Conservation (phyloP, 352 stramenopile genomes). For the Pythium vanterpoolii region DNA sequence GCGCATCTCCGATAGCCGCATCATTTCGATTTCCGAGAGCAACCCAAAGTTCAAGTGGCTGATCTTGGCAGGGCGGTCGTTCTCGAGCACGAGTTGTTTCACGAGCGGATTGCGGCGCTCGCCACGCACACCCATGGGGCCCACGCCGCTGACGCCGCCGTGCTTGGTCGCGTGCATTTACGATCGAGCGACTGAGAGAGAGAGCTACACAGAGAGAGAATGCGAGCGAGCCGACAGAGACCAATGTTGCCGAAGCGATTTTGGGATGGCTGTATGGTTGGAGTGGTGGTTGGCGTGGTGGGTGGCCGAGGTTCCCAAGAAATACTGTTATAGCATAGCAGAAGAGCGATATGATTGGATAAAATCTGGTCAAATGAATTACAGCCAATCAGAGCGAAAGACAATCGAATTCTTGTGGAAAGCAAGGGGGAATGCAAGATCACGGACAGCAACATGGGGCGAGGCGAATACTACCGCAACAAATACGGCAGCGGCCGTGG, state of each 20-base stretch:
- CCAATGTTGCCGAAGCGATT: not conserved
- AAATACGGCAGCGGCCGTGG: constrained; percentile 73
- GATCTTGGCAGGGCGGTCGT: constrained; percentile 92
- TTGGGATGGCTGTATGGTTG: constrained; percentile 4
- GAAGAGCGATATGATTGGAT: not conserved
- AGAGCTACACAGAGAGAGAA: not conserved
- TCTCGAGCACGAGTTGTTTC: constrained; percentile 88
- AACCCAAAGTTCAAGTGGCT: constrained; percentile 98
- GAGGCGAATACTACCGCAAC: constrained; percentile 88
- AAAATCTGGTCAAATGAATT: not conserved
- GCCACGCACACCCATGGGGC: constrained; percentile 27
- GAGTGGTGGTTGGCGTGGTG: constrained; percentile 1
- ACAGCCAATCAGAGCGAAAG: constrained; percentile 1
- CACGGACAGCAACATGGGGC: constrained; percentile 44
- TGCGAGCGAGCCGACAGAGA: not conserved
- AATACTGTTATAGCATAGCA: not conserved
- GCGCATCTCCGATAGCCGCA: constrained; percentile 94
- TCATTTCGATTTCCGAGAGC: constrained; percentile 95
- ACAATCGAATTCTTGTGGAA: not conserved
- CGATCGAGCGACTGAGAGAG: not conserved
- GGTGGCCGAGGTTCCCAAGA: not conserved
- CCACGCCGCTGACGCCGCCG: constrained; percentile 9
- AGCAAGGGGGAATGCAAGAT: not conserved
- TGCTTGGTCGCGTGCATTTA: constrained; percentile 22
- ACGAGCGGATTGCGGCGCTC: constrained; percentile 84